Conservation (phyloP, 345 rosid species). For the Kernera saxatilis region DNA sequence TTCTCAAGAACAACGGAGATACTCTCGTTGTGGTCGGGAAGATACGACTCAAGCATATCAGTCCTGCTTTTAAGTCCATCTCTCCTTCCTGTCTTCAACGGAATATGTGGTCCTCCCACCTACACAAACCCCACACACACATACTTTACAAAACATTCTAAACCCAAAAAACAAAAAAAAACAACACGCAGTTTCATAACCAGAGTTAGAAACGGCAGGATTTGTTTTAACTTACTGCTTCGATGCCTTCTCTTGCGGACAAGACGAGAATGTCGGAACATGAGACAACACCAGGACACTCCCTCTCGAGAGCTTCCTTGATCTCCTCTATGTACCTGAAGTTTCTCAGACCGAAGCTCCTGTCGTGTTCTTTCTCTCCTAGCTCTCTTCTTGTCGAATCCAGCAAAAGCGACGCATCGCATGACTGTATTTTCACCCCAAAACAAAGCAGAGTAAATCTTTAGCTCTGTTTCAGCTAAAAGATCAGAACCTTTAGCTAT, state of each 20-base stretch:
- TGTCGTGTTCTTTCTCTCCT: slow-evolving; percentile 94
- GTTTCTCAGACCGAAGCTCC: slow-evolving; percentile 93
- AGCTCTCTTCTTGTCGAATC: slow-evolving; percentile 91
- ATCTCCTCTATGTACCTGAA: slow-evolving; percentile 88
- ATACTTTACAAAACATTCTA: neutral
- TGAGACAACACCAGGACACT: slow-evolving; percentile 91
- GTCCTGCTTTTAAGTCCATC: slow-evolving; percentile 90
- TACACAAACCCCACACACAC: slow-evolving; percentile 16
- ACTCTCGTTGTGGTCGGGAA: slow-evolving; percentile 94
- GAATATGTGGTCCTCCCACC: slow-evolving; percentile 93
- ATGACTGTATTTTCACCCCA: slow-evolving; percentile 43
- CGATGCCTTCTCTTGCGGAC: slow-evolving; percentile 86
- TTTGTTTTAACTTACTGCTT: slow-evolving; percentile 40
- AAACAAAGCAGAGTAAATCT: neutral
- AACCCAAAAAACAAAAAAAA: neutral
- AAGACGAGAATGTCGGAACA: slow-evolving; percentile 85
- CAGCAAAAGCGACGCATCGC: slow-evolving; percentile 92
- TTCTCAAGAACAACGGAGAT: slow-evolving; percentile 78
- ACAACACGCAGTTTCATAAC: neutral
- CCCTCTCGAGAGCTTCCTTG: slow-evolving; percentile 93
- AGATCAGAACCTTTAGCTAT: neutral
- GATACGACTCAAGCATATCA: slow-evolving; percentile 63
- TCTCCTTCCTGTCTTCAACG: slow-evolving; percentile 87
- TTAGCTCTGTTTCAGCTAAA: neutral
- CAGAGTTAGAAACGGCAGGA: neutral